Evolutionary conservation across 2,329 filamentous ascomycete genomes (phyloP).

Genomic region (Biscogniauxia mediterranea): DNA sequence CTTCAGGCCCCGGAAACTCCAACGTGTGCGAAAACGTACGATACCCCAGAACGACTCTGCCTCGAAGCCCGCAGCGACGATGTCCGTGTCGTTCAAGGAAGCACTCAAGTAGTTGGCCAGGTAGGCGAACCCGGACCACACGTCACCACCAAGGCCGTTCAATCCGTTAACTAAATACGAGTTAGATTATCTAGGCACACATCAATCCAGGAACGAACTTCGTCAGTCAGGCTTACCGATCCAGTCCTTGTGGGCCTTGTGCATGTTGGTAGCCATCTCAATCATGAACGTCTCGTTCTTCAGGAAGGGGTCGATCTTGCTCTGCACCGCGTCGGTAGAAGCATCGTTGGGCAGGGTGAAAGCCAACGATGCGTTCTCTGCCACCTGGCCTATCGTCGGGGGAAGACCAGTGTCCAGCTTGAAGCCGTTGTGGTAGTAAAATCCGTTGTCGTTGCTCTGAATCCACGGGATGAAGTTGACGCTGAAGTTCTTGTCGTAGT

Average conservation of each 20-base stretch:
- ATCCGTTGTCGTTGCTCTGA: constrained; percentile 53
- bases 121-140: constrained; percentile 65
- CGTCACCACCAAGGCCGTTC: constrained; percentile 50
- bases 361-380: constrained; percentile 41
- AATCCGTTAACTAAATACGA: constrained; percentile 33
- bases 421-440: constrained; percentile 47
- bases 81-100: constrained; percentile 54
- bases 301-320: constrained; percentile 37
- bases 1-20: neutral
- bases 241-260: constrained; percentile 43
- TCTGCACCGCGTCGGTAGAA: constrained; percentile 35
- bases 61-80: constrained; percentile 41
- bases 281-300: constrained; percentile 36
- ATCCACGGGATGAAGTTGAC: constrained; percentile 65
- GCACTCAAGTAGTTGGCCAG: constrained; percentile 57
- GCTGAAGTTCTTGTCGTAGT: constrained; percentile 43
- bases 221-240: constrained; percentile 19
- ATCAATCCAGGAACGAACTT: neutral
- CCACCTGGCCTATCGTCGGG: constrained; percentile 49
- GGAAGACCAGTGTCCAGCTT: constrained; percentile 51
- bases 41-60: constrained; percentile 47
- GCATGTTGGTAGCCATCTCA: constrained; percentile 42
- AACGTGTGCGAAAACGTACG: constrained; percentile 16
- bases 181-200: neutral
- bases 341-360: constrained; percentile 33